These are phyloP conservation scores for Colletotrichum sp. DNA, from an alignment of 2,329 filamentous ascomycete genomes.

Conservation along the genomic window DNA sequence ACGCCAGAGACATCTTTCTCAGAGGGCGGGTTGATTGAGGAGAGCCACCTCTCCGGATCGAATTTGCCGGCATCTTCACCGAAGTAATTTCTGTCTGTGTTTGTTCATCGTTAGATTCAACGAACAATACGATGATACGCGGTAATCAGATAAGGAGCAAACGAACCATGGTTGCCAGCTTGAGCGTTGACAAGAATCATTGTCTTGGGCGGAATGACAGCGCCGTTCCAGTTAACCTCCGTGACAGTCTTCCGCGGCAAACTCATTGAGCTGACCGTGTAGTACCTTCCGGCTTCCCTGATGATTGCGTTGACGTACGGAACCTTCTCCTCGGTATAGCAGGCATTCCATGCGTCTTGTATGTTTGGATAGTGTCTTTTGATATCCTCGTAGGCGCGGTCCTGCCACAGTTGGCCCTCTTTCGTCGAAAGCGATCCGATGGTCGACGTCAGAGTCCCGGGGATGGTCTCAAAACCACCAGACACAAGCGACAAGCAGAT, in stretches of 20 bases:
- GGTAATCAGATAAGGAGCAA: neutral
- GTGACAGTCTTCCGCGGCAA: neutral
- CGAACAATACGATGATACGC: rapidly evolving
- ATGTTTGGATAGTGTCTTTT: neutral
- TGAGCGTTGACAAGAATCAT: neutral
- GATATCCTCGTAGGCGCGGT: neutral
- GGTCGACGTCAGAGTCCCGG: neutral
- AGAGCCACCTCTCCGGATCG: neutral
- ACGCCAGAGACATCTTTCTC: neutral
- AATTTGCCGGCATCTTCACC: neutral
- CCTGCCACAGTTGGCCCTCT: neutral
- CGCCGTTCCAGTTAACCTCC: neutral
- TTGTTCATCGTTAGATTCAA: neutral
- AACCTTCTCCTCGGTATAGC: neutral
- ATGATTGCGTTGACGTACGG: neutral
- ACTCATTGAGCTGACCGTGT: neutral
- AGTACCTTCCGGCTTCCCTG: neutral
- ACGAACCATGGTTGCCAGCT: neutral
- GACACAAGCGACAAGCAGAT: neutral
- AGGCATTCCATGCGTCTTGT: neutral
- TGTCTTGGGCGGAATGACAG: neutral
- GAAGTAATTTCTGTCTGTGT: neutral
- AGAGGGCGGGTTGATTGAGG: neutral
- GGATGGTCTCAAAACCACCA: neutral
- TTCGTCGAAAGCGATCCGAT: neutral